A percentile compares a stretch with the other conserved stretches of the same genome.
Conservation (phyloP, 805 yeast species). For the Helenozyma rhizophorensis region DNA sequence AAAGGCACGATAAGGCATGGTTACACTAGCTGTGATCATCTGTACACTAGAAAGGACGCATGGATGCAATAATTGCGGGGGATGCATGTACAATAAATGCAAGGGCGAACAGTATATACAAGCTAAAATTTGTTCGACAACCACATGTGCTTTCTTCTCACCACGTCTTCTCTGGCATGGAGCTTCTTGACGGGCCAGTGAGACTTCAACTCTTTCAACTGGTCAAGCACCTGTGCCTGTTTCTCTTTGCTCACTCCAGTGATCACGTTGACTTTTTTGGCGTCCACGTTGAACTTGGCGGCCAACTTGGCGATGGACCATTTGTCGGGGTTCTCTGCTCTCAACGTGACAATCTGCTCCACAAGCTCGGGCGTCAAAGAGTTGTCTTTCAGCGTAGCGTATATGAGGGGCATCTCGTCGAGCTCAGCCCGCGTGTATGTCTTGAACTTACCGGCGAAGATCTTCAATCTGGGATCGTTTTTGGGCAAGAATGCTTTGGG, state of each 20-base stretch:
- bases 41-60: too few relatives aligned
- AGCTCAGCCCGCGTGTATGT: constrained; percentile 30
- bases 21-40: too few relatives aligned
- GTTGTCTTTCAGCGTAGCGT: constrained; percentile 37
- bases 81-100: too few relatives aligned
- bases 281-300: constrained; percentile 50
- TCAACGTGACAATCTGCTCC: constrained; percentile 51
- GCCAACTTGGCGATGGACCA: constrained; percentile 67
- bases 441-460: constrained; percentile 24
- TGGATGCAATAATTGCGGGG: too few relatives aligned
- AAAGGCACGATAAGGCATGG: too few relatives aligned
- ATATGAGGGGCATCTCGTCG: constrained; percentile 39
- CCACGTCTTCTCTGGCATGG: constrained; percentile 52
- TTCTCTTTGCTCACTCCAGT: constrained; percentile 42
- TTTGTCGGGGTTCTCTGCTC: constrained; percentile 52
- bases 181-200: constrained; percentile 47
- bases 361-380: constrained; percentile 56
- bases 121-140: constrained; percentile 48
- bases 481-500: constrained; percentile 68
- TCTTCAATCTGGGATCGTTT: constrained; percentile 51
- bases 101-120: constrained; percentile 12
- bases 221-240: constrained; percentile 39
- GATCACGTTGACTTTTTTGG: constrained; percentile 31
- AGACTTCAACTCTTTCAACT: constrained; percentile 42
- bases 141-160: constrained; percentile 60